Evolutionary conservation across 192 early-diverging fungal genomes (phyloP).

Genomic region (Backusella sp.): DNA sequence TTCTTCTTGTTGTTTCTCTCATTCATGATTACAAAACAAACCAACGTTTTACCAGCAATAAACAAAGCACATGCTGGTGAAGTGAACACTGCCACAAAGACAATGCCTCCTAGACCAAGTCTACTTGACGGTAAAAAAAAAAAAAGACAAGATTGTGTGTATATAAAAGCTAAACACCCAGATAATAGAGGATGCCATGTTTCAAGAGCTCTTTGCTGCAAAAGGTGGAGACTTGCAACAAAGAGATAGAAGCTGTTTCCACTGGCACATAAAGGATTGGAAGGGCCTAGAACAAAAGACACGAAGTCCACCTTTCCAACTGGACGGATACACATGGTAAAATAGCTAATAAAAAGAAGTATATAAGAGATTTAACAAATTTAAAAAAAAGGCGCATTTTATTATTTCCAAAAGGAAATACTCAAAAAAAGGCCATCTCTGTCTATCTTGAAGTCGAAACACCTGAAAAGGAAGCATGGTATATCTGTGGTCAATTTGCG

Average conservation of each 20-base stretch:
- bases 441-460: constrained; percentile 88
- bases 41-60: neutral
- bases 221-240: constrained; percentile 25
- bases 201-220: constrained; percentile 18
- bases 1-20: neutral
- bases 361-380: neutral
- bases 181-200: constrained; percentile 14
- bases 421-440: constrained; percentile 63
- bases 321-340: constrained; percentile 31
- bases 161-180: neutral
- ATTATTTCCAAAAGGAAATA: constrained; percentile 91
- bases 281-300: constrained; percentile 22
- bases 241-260: constrained; percentile 1
- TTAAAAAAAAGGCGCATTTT: constrained; percentile 50
- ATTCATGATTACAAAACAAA: constrained; percentile 3
- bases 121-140: neutral
- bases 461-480: constrained; percentile 62
- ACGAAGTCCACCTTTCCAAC: constrained; percentile 25
- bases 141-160: neutral
- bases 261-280: constrained; percentile 38
- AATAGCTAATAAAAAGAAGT: neutral
- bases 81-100: neutral
- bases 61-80: neutral
- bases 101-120: neutral
- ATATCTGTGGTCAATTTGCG: constrained; percentile 80